Conservation (phyloP, 2,329 filamentous ascomycete species). For the Ophiosphaerella herpotricha region DNA sequence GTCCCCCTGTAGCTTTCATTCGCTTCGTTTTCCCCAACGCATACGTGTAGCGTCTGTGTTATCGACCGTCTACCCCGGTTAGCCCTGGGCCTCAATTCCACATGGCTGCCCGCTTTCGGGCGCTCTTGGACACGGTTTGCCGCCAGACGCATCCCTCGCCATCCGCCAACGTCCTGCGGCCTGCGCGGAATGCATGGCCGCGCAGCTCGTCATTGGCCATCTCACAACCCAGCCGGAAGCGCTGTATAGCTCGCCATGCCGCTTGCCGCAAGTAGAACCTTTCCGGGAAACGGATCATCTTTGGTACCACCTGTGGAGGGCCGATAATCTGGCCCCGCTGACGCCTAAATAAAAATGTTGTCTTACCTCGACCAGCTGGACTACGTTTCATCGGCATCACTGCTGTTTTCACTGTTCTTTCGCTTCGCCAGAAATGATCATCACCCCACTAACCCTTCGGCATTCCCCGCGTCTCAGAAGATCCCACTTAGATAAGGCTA, state of each 20-base stretch:
- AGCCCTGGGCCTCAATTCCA: constrained; percentile 34
- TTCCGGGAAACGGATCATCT: constrained; percentile 29
- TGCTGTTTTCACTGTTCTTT: constrained; percentile 7
- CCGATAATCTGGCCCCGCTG: constrained; percentile 37
- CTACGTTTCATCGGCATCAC: constrained; percentile 9
- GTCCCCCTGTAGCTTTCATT: constrained; percentile 18
- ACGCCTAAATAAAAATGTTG: constrained; percentile 30
- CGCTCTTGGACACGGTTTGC: constrained; percentile 28
- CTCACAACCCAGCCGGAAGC: constrained; percentile 31
- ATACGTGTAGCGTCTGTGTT: constrained; percentile 23
- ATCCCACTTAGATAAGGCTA: constrained; percentile 7
- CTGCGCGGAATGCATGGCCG: constrained; percentile 21
- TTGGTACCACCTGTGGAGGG: constrained; percentile 37
- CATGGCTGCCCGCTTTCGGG: constrained; percentile 35
- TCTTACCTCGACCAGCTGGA: constrained; percentile 30
- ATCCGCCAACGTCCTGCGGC: constrained; percentile 25
- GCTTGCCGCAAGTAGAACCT: constrained; percentile 34
- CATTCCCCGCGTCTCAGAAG: constrained; percentile 23
- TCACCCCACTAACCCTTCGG: constrained; percentile 19
- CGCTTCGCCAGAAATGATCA: constrained; percentile 32
- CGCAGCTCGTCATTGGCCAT: constrained; percentile 32
- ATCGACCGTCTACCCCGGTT: constrained; percentile 33
- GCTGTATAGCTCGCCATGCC: constrained; percentile 39
- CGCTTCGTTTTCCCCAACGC: constrained; percentile 19
- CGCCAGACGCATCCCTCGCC: constrained; percentile 21